Conservation (phyloP, 2,329 filamentous ascomycete species). For the Corynespora cassiicola region DNA sequence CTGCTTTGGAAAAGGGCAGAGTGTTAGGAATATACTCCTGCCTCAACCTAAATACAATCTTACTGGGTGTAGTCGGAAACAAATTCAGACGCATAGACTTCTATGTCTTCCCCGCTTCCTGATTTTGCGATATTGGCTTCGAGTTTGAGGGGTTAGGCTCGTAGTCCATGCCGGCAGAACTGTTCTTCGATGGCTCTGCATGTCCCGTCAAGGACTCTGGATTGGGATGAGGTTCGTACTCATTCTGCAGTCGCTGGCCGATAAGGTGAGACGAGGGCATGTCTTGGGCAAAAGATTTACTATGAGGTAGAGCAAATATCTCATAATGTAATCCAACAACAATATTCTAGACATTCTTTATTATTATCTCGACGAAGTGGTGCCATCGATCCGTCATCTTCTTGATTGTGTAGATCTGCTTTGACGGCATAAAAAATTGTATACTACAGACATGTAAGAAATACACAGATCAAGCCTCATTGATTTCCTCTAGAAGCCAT, state of each 20-base stretch:
- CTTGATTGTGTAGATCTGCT: too few relatives aligned
- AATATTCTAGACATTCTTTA: too few relatives aligned
- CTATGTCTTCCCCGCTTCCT: constrained; percentile 56
- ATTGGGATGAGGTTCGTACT: constrained; percentile 14
- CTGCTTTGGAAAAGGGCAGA: constrained; percentile 52
- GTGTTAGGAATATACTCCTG: constrained; percentile 55
- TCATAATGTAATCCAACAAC: too few relatives aligned
- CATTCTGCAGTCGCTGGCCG: constrained; percentile 7
- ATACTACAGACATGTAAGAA: too few relatives aligned
- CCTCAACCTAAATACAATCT: constrained; percentile 56
- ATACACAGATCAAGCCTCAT: too few relatives aligned
- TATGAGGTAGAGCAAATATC: too few relatives aligned
- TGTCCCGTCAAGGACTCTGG: constrained; percentile 38
- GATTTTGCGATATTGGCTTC: constrained; percentile 21
- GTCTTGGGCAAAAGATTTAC: too few relatives aligned
- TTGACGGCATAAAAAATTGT: too few relatives aligned
- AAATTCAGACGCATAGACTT: constrained; percentile 54
- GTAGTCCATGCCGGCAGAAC: constrained; percentile 36
- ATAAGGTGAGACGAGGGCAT: too few relatives aligned
- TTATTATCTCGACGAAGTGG: too few relatives aligned
- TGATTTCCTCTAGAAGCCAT: too few relatives aligned
- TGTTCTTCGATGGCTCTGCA: constrained; percentile 30
- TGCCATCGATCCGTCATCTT: too few relatives aligned
- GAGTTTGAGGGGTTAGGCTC: constrained; percentile 32
- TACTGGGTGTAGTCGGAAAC: constrained; percentile 54